phyloP scores from a whole-genome alignment of 108 stramenopile species.

The Mediolabrus comicus region DNA sequence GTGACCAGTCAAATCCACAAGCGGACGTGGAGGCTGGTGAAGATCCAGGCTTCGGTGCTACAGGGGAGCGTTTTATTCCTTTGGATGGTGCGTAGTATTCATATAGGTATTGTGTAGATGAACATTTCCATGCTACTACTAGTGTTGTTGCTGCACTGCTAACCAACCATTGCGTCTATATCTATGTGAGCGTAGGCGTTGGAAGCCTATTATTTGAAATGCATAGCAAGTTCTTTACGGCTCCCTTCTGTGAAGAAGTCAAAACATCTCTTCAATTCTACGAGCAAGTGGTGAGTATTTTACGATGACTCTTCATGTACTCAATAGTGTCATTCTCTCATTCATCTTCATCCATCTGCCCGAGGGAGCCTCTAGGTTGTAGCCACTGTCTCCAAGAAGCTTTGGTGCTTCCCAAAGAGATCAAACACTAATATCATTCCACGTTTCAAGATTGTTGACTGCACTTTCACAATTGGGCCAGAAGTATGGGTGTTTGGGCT shows the following conservation, averaged over 20 bases:
- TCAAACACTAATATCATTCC: slow-evolving; percentile 12
- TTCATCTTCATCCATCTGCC: neutral
- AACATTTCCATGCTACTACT: no score
- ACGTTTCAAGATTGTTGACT: slow-evolving; percentile 38
- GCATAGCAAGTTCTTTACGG: slow-evolving; percentile 6
- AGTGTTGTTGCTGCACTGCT: no score
- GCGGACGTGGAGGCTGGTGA: no score
- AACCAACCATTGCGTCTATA: no score
- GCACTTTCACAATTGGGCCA: slow-evolving; percentile 13
- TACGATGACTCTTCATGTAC: neutral
- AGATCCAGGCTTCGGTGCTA: no score
- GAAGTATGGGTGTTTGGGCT: neutral
- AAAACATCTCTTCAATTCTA: slow-evolving; percentile 20
- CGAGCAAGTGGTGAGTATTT: neutral
- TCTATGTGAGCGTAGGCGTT: neutral
- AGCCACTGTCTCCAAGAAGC: slow-evolving; percentile 15
- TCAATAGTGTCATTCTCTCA: neutral
- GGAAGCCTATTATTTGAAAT: slow-evolving; percentile 19
- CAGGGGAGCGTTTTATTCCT: no score
- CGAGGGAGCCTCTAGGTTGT: no score
- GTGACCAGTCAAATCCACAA: no score
- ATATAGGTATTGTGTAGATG: neutral
- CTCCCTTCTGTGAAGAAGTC: neutral
- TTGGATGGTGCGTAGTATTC: no score
- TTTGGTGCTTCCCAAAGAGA: slow-evolving; percentile 39